Evolutionary conservation across 164 flowering plant genomes (phyloP).

Genomic region (Annona squamosa): DNA sequence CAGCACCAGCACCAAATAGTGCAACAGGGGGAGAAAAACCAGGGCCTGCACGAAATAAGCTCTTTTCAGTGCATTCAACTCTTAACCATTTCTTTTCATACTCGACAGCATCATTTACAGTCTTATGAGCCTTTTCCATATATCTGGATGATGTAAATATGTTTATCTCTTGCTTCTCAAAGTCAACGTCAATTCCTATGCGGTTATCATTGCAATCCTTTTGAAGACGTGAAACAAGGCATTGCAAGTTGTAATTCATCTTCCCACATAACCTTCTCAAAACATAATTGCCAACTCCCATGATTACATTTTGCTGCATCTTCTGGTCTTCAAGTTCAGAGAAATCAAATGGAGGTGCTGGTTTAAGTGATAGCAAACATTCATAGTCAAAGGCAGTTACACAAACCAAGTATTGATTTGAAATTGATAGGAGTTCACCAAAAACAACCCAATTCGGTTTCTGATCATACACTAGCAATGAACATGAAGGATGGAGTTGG

Average conservation of each 20-base stretch:
- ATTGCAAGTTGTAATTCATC: slow-evolving; percentile 33
- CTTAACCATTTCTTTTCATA: slow-evolving; percentile 51
- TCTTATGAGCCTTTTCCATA: slow-evolving; percentile 35
- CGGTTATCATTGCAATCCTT: slow-evolving; percentile 43
- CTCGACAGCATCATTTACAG: slow-evolving; percentile 44
- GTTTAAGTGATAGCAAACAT: slow-evolving; percentile 37
- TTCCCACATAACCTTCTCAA: slow-evolving; percentile 83
- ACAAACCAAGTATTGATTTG: slow-evolving; percentile 69
- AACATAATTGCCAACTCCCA: slow-evolving; percentile 48
- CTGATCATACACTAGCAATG: slow-evolving; percentile 56
- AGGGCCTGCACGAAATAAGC: slow-evolving; percentile 49
- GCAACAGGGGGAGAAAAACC: slow-evolving; percentile 58
- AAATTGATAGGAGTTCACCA: slow-evolving; percentile 58
- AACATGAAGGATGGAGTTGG: slow-evolving; percentile 87
- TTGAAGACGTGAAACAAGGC: slow-evolving; percentile 43
- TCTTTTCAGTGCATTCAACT: slow-evolving; percentile 80
- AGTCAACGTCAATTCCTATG: slow-evolving; percentile 51
- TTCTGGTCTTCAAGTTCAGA: slow-evolving; percentile 37
- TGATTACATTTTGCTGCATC: slow-evolving; percentile 37
- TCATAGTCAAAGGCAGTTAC: slow-evolving; percentile 74
- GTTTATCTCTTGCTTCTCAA: slow-evolving; percentile 44
- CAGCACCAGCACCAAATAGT: slow-evolving; percentile 88
- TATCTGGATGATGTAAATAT: slow-evolving; percentile 47
- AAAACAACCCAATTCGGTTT: slow-evolving; percentile 90
- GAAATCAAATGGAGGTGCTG: slow-evolving; percentile 56